Evolutionary conservation across 345 rosid species (phyloP), one percentile per base, ranked within the genome.

Genomic region (Rubroshorea leprosula): DNA sequence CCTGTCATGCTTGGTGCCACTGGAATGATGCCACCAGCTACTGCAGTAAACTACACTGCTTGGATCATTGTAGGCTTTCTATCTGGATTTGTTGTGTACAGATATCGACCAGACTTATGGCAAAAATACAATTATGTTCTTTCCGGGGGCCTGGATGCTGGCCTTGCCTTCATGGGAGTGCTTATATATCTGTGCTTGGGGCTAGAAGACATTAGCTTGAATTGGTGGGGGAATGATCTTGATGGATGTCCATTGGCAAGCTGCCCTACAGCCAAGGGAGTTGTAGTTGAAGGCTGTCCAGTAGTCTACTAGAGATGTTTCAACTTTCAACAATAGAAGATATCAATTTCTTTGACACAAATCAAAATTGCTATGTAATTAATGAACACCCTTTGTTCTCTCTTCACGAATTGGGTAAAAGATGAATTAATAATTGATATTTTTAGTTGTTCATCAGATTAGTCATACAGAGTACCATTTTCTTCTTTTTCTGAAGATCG

Each of bases 181-280:
- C 63, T 93, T 16, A 52, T 93, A 13, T 93, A 89, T 63, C 51
- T 93, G 49, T 85, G 96, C 65, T 70, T 93, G 86, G 99, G 95
- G 18, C 58, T 89, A 59, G 84, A 89, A 71, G 70, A 79, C 64
- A 20, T 93, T 35, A 78, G 73, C 67, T 25, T 89, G 49, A 74
- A 77, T 64, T 93, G 99, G 99, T 89, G 96, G 99, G 94, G 99
- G 17, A 93, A 89, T 77, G 89, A 93, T 50, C 88, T 89, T 57
- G 99, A 93, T 73, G 97, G 95, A n/a, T 93, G 97, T 52, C 68
- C 96, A 11, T 70, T 83, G 63, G 99, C 99, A 55, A 49, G 81
- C 15, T 93, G 99, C 63, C 99, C 99, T 0, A 93, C 99, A 0
- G 85, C 94, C 1, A 23, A 46, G 16, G 91, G 88, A 17, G 62